Evolutionary conservation across 2,329 filamentous ascomycete genomes (phyloP), one percentile per base, ranked within the genome.

Genomic region (Xylariaceae sp.): DNA sequence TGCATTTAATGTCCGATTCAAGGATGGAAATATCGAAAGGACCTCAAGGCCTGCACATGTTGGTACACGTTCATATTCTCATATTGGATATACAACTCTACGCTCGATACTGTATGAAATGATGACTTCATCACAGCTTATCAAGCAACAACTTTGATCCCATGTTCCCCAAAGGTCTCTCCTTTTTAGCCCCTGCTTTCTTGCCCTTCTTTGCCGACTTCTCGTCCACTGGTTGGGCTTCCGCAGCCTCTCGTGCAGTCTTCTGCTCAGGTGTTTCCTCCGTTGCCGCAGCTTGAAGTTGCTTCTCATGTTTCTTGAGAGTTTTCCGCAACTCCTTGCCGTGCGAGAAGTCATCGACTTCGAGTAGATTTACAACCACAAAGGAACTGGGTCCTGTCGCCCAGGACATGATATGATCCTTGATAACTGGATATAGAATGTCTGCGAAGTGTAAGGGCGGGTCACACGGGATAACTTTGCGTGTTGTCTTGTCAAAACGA

Each of bases 371-470:
- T 21, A 97, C 78, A 4, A 96, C 77, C 10, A 95, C 88, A 57
- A 95, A 97, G 1, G 87, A 88, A 56, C 89, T 90, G 2, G 85
- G 79, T 0, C 91, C 87, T 0, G 84, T 91, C 0, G 92, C 91
- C 93, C 93, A 98, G 17, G 81, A 73, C 47, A 93, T 66, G 20
- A 94, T 69, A 55, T 88, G 73, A 1, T 83, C 79, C 63, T 86
- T 80, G 65, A 97, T 91, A 50, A 86, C 72, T 5, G 84, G 81
- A 64, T 92, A 97, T n/a, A 98, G 74, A 39, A 86, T 72, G 53
- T 86, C 78, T 49, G 88, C 82, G 64, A 98, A 98, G 40, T 83
- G 77, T 45, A 97, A 74, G 6, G 87, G 77, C 14, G 90, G 89
- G 39, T 90, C 82, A 2, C 86, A 76, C 19, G 82, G 79, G 58